Percentiles rank a stretch among this genome's conserved stretches.
These are phyloP conservation scores for Chaetomiaceae sp. DNA, from an alignment of 2,329 filamentous ascomycete species.

Conservation along the genomic window DNA sequence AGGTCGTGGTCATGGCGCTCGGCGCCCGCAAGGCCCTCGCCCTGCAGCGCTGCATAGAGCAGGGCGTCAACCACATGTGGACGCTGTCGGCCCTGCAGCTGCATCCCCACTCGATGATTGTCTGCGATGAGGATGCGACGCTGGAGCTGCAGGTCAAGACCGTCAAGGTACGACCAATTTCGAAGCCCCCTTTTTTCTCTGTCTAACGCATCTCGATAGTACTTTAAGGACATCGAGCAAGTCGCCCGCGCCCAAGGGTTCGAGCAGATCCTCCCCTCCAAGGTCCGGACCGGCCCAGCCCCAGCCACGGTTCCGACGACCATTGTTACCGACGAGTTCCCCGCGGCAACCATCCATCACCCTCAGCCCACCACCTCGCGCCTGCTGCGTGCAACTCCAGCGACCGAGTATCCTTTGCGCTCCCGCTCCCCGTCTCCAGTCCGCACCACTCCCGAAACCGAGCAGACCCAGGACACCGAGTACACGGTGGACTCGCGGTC, in stretches of 20 bases:
- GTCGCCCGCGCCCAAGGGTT: slow-evolving; percentile 45
- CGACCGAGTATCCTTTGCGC: slow-evolving; percentile 51
- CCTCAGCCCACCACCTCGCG: slow-evolving; percentile 54
- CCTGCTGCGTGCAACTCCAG: slow-evolving; percentile 51
- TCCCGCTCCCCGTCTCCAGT: slow-evolving; percentile 57
- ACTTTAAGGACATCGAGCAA: slow-evolving; percentile 59
- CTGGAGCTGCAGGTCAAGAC: slow-evolving; percentile 62
- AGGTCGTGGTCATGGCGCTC: slow-evolving; percentile 70
- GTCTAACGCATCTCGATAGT: slow-evolving; percentile 31
- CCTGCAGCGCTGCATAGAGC: slow-evolving; percentile 68
- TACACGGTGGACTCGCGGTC: slow-evolving; percentile 52
- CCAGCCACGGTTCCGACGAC: slow-evolving; percentile 38
- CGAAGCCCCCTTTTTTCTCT: neutral
- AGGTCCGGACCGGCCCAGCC: slow-evolving; percentile 50
- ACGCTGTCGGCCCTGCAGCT: slow-evolving; percentile 69
- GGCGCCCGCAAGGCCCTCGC: slow-evolving; percentile 70
- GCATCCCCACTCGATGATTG: slow-evolving; percentile 68
- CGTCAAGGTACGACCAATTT: slow-evolving; percentile 40
- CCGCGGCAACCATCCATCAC: slow-evolving; percentile 45
- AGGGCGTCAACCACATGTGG: slow-evolving; percentile 76
- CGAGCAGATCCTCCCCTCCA: slow-evolving; percentile 46
- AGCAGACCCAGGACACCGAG: slow-evolving; percentile 49
- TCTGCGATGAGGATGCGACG: slow-evolving; percentile 69
- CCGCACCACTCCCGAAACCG: slow-evolving; percentile 48
- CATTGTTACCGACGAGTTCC: slow-evolving; percentile 41